These are phyloP conservation scores for Guillardia theta DNA, from an alignment of 78 protist species.

Conservation along the genomic window DNA sequence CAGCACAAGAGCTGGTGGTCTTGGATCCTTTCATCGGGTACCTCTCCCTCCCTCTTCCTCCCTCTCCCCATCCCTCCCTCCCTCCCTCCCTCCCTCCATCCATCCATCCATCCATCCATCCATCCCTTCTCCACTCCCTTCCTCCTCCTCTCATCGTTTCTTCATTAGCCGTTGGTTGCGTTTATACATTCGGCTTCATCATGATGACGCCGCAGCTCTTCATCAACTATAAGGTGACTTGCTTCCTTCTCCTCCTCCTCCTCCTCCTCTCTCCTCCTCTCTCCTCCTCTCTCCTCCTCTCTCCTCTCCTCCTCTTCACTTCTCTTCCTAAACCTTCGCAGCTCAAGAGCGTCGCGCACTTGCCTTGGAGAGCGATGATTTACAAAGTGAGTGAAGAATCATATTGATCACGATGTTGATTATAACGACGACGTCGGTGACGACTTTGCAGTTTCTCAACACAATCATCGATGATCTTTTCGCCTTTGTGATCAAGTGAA, in stretches of 20 bases:
- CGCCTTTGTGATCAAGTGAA: conserved; percentile 95
- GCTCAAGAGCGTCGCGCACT: conserved; percentile 87
- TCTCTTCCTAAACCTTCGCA: neutral
- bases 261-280: neutral
- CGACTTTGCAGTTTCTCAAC: conserved; percentile 75
- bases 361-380: conserved; percentile 91
- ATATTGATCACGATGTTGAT: too few species aligned
- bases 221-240: conserved; percentile 84
- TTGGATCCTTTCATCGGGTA: neutral
- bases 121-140: neutral
- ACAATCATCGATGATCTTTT: conserved; percentile 97
- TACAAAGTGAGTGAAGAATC: neutral
- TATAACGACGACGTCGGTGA: too few species aligned
- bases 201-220: conserved; percentile 96
- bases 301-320: neutral
- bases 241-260: conserved; percentile 18
- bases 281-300: neutral
- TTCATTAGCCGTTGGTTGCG: conserved; percentile 25
- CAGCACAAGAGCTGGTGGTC: conserved; percentile 29
- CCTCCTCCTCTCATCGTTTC: neutral
- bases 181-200: conserved; percentile 70
- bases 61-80: neutral
- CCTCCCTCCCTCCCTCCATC: neutral
- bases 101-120: neutral
- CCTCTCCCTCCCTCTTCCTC: neutral